Base-by-base conservation (phyloP, 495 filamentous ascomycete species). In the Hypoxylon lienhwacheense region DNA sequence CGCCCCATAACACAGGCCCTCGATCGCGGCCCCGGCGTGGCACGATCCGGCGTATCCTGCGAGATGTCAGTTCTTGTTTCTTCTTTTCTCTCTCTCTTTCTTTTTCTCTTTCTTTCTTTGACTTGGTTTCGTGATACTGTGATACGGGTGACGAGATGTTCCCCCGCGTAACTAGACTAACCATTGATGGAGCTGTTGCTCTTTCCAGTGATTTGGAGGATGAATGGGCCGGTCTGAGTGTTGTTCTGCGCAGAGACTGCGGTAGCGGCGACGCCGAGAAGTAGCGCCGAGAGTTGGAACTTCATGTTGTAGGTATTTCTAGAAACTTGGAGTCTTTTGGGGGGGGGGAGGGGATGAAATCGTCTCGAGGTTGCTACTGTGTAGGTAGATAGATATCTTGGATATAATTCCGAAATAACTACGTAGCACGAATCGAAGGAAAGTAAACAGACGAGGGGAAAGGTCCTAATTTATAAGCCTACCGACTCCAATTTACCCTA, bases 21-120 rank as follows among this genome's bases (percentile, higher is more conserved):
- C 74, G 20, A 76, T 78, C 12, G 73, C 79, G 26, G 81, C 80
- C 7, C 82, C 82, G 17, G 76, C 64, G 54, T 83, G 81, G 67
- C 82, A 84, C 22, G 80, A 63, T 4, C 32, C 32, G 26, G 79
- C 71, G 41, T 68, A 71, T 1, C 65, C 50, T 66, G 66, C 69
- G 49, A 29, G 71, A 28, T 6, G 66, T 61, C 7, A 55, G 46
- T 42, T 72, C 69, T n/a, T n/a, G n/a, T n/a, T n/a, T n/a, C n/a
- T n/a, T n/a, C n/a, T n/a, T n/a, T n/a, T n/a, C n/a, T n/a, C n/a
- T n/a, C n/a, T n/a, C n/a, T n/a, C n/a, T n/a, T n/a, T n/a, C n/a
- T n/a, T n/a, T n/a, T n/a, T n/a, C n/a, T n/a, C n/a, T n/a, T n/a
- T n/a, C n/a, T n/a, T n/a, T n/a, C n/a, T n/a, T n/a, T n/a, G n/a